Percentiles rank a stretch among this genome's conserved stretches.
Evolutionary conservation across 305 asterid genomes (phyloP).

Genomic region (Fraxinus platypoda): DNA sequence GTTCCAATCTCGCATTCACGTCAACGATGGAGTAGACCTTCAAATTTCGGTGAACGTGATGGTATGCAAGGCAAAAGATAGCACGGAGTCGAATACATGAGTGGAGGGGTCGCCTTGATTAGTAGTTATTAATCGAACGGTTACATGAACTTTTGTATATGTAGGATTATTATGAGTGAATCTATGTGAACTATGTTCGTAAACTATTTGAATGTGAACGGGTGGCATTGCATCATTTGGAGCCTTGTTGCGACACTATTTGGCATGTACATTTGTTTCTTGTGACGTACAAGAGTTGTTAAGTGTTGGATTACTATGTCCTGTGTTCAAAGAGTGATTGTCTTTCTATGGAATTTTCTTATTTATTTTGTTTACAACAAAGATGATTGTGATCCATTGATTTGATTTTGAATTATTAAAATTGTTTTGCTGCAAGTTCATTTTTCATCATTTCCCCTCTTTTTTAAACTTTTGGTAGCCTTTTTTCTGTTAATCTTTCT

Average conservation of each 20-base stretch:
- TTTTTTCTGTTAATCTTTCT: not conserved
- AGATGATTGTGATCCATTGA: not conserved
- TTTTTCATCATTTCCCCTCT: not conserved
- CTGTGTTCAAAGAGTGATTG: not conserved
- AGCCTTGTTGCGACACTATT: not conserved
- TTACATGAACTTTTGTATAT: no score
- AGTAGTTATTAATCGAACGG: no score
- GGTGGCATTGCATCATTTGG: no score
- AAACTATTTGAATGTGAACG: no score
- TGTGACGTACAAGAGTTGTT: not conserved
- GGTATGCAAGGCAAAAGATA: no score
- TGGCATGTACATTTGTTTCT: constrained; percentile 15
- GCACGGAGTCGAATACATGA: no score
- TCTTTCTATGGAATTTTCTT: not conserved
- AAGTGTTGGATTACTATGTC: constrained; percentile 2
- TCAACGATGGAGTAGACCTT: no score
- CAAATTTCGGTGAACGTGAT: no score
- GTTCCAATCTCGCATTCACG: no score
- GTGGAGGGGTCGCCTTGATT: no score
- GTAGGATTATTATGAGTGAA: no score
- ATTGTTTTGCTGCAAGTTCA: not conserved
- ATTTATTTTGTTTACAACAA: not conserved
- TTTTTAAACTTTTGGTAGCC: not conserved
- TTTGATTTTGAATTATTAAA: not conserved
- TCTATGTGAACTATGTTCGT: no score